Base-by-base conservation (phyloP, 139 green algal species). In the Ettlia oleoabundans region DNA sequence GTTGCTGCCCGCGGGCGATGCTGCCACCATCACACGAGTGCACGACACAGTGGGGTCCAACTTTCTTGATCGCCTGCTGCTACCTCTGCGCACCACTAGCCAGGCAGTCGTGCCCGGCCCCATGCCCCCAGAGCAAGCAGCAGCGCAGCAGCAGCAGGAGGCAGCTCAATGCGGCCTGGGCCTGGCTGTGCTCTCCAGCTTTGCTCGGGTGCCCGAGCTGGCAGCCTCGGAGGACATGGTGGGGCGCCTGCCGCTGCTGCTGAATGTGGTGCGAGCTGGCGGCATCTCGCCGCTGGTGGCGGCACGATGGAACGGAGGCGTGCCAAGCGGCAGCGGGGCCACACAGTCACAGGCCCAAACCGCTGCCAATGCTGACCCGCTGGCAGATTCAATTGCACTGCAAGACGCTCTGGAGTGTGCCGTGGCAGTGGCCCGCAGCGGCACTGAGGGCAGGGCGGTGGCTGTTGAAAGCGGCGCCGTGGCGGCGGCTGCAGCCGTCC, bases 61-160 rank as follows among this genome's bases (percentile, higher is more conserved):
- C 0, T 96, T 96, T 74, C 66, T 96, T 6, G 33, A 83, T 6
- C 86, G 93, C 26, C 76, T 96, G 72, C 84, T 96, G 68, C 86
- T 95, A 65, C 91, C 93, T 18, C 82, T 96, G 47, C 77, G 43
- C 41, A 40, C 42, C 42, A 64, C 76, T 22, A 15, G 40, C 41
- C 47, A 40, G 3, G 6, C 35, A 42, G 26, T 28, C 22, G 26
- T 30, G 33, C 33, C 40, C n/a, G 52, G 76, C 30, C 35, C 33
- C n/a, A 38, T 37, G 35, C 64, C 32, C 1, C 77, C 30, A 22
- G 26, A 18, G 18, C 24, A 9, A 51, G 65, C n/a, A 33, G 65
- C 64, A 4, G 78, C 21, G 19, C 28, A 78, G 40, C 47, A 83
- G 35, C 43, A 83, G 43, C 58, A 88, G 37, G 42, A 64, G n/a